These are phyloP conservation scores for Fusarium sp. DNA, from an alignment of 2,329 filamentous ascomycete species.

Conservation along the genomic window DNA sequence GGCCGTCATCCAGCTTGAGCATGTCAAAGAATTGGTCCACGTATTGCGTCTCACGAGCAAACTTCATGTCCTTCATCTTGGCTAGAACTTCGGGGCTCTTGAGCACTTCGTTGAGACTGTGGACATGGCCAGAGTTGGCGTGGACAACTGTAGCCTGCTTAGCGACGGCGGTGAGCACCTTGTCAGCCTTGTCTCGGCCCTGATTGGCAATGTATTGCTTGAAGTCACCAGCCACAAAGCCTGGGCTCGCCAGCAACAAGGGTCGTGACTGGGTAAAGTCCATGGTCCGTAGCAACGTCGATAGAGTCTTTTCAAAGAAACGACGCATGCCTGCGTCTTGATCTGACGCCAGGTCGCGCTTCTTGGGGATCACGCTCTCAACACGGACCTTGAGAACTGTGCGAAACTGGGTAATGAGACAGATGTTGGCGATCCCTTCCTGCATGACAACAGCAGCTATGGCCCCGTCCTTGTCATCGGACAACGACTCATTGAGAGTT, in stretches of 20 bases:
- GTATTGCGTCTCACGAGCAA: constrained; percentile 83
- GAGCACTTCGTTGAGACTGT: constrained; percentile 90
- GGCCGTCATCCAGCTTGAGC: constrained; percentile 86
- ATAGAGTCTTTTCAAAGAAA: constrained; percentile 85
- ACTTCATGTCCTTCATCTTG: constrained; percentile 89
- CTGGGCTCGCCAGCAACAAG: constrained; percentile 88
- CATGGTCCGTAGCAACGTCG: constrained; percentile 83
- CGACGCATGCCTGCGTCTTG: constrained; percentile 78
- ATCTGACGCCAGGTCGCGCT: constrained; percentile 75
- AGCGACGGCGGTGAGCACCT: constrained; percentile 74
- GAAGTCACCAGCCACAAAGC: constrained; percentile 88
- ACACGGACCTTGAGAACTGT: constrained; percentile 78
- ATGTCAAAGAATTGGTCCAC: constrained; percentile 89
- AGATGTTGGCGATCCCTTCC: constrained; percentile 87
- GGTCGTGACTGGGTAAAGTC: constrained; percentile 81
- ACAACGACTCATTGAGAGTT: constrained; percentile 83
- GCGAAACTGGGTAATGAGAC: constrained; percentile 84
- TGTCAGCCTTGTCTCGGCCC: constrained; percentile 73
- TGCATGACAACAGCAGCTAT: constrained; percentile 95
- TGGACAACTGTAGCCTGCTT: constrained; percentile 83
- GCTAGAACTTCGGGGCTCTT: constrained; percentile 83
- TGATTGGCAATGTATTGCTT: constrained; percentile 80
- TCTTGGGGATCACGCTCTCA: constrained; percentile 77
- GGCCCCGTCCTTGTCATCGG: constrained; percentile 84
- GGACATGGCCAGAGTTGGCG: constrained; percentile 86